Base-by-base conservation (phyloP, 2,329 filamentous ascomycete species). In the Metarhizium anisopliae region DNA sequence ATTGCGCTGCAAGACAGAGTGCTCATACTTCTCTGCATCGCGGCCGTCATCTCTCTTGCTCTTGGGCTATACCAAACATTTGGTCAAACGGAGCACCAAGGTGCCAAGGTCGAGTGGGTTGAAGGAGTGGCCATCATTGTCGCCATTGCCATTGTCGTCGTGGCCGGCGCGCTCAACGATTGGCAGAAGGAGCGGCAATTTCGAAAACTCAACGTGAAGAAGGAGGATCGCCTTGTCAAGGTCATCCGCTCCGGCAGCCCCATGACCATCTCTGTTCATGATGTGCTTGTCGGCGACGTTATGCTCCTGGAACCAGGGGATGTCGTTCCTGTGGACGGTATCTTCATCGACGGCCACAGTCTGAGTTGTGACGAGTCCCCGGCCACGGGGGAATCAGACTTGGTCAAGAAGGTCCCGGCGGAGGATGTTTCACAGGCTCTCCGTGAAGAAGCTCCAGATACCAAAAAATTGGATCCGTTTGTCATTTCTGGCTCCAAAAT, bases 1-100 rank as follows among this genome's bases (percentile, higher is more conserved):
- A 80, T 80, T 59, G 84, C 86, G 2, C 88, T 87, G 67, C 86
- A 89, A 61, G 87, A 90, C 68, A 87, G 86, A 60, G 83, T 90
- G 38, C 78, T 90, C 43, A 85, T 90, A 42, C 71, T 90, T 4
- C 72, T 90, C 57, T 86, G 84, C 0, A 76, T 83, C 38, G 86
- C 86, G 8, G 87, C 86, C 2, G 73, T 84, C 11, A 77, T 90
- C 11, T 90, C 86, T 0, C 70, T 90, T 6, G 83, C 82, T 7
- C 73, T 90, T 11, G 86, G 87, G 10, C 72, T 90, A 2, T 90
- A 90, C 62, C 81, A 88, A 66, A 85, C 83, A 0, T 78, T 87
- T 49, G 79, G 79, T 35, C 63, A 72, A 59, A 58, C 77, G 55
- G 76, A 78, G 54, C 62, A 69, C 3, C 67, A 70, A 2, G 73